A percentile compares a stretch with the other conserved stretches of the same genome.
phyloP scores from a whole-genome alignment of 2,329 filamentous ascomycete species.

The Exophiala oligosperma region DNA sequence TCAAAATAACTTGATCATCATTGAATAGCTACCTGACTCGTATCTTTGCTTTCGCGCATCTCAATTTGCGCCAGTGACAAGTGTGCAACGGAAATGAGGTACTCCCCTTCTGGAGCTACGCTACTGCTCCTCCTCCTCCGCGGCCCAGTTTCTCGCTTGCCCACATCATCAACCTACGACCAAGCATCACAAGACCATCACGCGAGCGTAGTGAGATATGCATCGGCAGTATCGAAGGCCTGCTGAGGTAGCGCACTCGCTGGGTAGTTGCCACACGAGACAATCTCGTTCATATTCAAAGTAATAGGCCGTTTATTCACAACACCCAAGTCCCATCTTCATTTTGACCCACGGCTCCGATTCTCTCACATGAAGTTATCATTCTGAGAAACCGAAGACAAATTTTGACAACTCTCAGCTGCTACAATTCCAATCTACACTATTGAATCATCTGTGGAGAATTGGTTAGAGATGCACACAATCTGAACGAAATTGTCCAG shows the following conservation, averaged over 20 bases:
- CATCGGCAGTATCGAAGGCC: background rate
- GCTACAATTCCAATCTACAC: no score
- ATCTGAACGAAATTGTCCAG: no score
- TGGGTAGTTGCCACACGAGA: constrained; percentile 30
- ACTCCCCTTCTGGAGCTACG: background rate
- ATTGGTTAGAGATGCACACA: no score
- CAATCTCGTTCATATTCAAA: constrained; percentile 18
- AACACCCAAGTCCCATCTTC: background rate
- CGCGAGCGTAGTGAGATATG: constrained; percentile 51
- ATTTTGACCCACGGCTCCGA: constrained; percentile 21
- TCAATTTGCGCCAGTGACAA: constrained; percentile 2
- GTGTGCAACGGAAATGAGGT: constrained; percentile 5
- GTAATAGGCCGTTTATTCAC: constrained; percentile 1
- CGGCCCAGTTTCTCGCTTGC: no score
- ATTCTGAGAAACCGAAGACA: no score
- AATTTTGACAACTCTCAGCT: no score
- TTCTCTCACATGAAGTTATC: constrained; percentile 10
- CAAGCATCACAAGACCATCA: no score
- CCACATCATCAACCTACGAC: no score
- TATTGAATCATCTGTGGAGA: no score
- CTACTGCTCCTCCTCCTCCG: no score
- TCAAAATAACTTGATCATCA: no score
- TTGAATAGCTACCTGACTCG: background rate
- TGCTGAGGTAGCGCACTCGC: constrained; percentile 20
- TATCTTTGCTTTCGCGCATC: background rate